Conservation (phyloP, 2,329 filamentous ascomycete species). For the Clonostachys byssicola region DNA sequence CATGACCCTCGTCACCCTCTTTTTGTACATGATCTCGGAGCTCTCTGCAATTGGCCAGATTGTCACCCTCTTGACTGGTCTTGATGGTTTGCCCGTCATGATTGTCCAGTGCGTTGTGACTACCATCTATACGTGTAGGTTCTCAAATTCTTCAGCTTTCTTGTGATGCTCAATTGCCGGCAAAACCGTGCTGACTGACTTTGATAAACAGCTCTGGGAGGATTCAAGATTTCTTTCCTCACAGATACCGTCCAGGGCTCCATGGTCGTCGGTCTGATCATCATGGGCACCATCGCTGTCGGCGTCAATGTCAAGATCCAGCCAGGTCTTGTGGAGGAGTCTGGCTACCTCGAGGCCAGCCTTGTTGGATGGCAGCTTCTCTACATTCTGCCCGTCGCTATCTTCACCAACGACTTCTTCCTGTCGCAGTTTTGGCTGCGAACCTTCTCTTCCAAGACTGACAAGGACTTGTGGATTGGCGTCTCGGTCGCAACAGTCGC, state of each 20-base stretch:
- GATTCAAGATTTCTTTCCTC: constrained; percentile 79
- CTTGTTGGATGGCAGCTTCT: constrained; percentile 81
- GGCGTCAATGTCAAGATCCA: constrained; percentile 73
- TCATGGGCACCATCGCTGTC: constrained; percentile 75
- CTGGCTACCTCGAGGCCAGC: constrained; percentile 63
- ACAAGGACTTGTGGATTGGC: constrained; percentile 74
- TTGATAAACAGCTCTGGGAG: constrained; percentile 59
- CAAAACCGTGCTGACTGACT: neutral
- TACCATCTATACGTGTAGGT: constrained; percentile 75
- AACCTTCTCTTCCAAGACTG: constrained; percentile 74
- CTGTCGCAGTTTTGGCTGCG: constrained; percentile 81
- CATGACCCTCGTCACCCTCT: constrained; percentile 75
- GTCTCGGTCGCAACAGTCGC: constrained; percentile 62
- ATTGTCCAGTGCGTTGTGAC: constrained; percentile 76
- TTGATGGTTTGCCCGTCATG: constrained; percentile 69
- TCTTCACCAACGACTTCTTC: constrained; percentile 85
- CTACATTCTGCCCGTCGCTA: constrained; percentile 78
- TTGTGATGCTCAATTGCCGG: neutral
- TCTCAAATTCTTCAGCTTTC: neutral
- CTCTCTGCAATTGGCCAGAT: constrained; percentile 79
- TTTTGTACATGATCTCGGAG: constrained; percentile 84
- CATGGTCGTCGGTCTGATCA: constrained; percentile 72
- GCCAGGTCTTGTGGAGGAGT: constrained; percentile 61
- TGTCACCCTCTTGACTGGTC: constrained; percentile 66
- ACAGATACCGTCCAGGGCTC: constrained; percentile 78